Percentiles rank a stretch among this genome's conserved stretches.
Evolutionary conservation across 768 basidiomycete genomes (phyloP).

Genomic region (Russula ochroleuca): DNA sequence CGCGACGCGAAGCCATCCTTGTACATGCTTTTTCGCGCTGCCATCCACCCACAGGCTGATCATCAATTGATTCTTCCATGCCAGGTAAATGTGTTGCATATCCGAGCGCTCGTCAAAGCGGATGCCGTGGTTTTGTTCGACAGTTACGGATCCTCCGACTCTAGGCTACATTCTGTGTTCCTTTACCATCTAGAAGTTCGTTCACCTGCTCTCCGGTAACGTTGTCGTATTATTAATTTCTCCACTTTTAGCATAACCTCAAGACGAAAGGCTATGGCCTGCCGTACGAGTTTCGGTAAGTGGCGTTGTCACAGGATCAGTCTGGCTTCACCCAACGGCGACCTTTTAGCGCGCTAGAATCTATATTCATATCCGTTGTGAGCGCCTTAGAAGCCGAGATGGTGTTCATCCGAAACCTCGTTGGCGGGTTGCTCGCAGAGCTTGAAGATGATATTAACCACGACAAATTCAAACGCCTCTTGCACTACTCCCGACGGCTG

Average conservation of each 20-base stretch:
- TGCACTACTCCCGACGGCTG: slow-evolving; percentile 88
- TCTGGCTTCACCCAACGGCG: slow-evolving; percentile 21
- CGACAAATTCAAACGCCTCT: slow-evolving; percentile 85
- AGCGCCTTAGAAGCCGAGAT: slow-evolving; percentile 95
- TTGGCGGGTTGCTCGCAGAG: slow-evolving; percentile 85
- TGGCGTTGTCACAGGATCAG: slow-evolving; percentile 27
- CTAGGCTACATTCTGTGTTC: slow-evolving; percentile 80
- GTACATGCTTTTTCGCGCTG: slow-evolving; percentile 42
- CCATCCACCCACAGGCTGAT: neutral
- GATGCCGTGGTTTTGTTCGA: slow-evolving; percentile 91
- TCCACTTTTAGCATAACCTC: slow-evolving; percentile 64
- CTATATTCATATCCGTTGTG: slow-evolving; percentile 84
- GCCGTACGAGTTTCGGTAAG: slow-evolving; percentile 86
- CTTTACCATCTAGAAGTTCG: slow-evolving; percentile 80
- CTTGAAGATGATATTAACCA: slow-evolving; percentile 94
- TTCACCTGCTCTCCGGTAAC: slow-evolving; percentile 23
- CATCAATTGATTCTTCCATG: slow-evolving; percentile 16
- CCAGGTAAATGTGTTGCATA: slow-evolving; percentile 90
- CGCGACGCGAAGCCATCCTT: slow-evolving; percentile 82
- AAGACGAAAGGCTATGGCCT: slow-evolving; percentile 62
- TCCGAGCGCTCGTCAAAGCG: slow-evolving; percentile 91
- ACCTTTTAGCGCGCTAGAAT: slow-evolving; percentile 77
- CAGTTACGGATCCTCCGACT: slow-evolving; percentile 83
- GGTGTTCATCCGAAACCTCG: slow-evolving; percentile 87
- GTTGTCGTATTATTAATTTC: slow-evolving; percentile 5